Conservation (phyloP, 176 grass and related monocot genomes). For the Paspalum vaginatum region DNA sequence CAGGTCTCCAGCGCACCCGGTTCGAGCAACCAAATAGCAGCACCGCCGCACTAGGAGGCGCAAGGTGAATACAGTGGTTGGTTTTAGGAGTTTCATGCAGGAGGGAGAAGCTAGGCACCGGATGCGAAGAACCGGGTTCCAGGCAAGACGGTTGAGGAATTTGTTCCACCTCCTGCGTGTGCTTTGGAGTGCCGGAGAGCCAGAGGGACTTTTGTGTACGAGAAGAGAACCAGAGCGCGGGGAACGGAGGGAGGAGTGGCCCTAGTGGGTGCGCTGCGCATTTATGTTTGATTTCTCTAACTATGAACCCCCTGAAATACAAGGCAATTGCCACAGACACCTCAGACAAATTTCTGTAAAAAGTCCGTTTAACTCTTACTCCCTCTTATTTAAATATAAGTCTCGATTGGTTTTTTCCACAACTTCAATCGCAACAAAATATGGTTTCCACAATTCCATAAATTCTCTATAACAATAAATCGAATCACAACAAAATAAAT, state of each 20-base stretch:
- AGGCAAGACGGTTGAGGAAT: neutral
- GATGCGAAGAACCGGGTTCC: slow-evolving; percentile 30
- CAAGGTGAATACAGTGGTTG: neutral
- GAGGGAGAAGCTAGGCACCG: slow-evolving; percentile 14
- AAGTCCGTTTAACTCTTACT: too few relatives aligned
- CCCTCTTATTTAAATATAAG: too few relatives aligned
- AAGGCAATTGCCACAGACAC: neutral
- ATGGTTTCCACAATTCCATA: too few relatives aligned
- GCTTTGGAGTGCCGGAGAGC: neutral
- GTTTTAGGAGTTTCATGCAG: slow-evolving; percentile 6
- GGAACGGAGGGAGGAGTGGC: neutral
- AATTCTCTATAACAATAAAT: too few relatives aligned
- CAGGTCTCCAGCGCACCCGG: neutral
- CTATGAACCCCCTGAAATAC: neutral
- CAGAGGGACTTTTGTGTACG: neutral
- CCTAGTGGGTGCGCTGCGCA: neutral
- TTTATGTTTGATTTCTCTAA: slow-evolving; percentile 25
- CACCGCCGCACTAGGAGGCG: neutral
- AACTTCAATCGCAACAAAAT: too few relatives aligned
- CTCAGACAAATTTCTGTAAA: neutral
- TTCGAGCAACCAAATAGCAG: slow-evolving; percentile 24
- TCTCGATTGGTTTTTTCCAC: too few relatives aligned
- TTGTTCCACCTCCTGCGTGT: neutral
- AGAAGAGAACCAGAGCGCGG: neutral
- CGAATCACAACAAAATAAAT: too few relatives aligned